A percentile compares a stretch with the other conserved stretches of the same genome.
These are phyloP conservation scores for Colletotrichum lentis DNA, from an alignment of 2,329 filamentous ascomycete species.

Conservation along the genomic window DNA sequence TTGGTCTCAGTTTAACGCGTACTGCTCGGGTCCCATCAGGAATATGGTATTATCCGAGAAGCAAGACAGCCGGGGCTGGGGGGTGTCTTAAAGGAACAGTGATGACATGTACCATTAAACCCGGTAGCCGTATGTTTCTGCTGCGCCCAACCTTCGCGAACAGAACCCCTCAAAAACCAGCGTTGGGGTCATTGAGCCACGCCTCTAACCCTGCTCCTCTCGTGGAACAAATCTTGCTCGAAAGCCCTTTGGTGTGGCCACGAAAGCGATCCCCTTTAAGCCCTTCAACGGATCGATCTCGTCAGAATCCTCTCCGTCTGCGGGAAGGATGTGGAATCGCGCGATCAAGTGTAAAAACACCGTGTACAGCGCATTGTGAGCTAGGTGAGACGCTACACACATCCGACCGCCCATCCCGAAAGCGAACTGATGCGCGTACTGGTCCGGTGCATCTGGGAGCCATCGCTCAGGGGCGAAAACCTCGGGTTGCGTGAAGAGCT, in stretches of 20 bases:
- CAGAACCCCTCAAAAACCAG: background rate
- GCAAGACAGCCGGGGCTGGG: too few species aligned
- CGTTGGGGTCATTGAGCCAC: conserved; percentile 10
- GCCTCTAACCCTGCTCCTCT: conserved; percentile 6
- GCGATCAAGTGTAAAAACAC: conserved; percentile 60
- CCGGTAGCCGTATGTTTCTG: too few species aligned
- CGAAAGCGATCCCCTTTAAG: conserved; percentile 46
- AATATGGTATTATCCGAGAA: too few species aligned
- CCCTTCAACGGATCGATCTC: conserved; percentile 35
- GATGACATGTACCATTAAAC: background rate
- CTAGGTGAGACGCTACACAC: conserved; percentile 63
- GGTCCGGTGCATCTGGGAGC: conserved; percentile 45
- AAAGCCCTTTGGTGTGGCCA: conserved; percentile 35
- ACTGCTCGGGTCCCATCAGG: too few species aligned
- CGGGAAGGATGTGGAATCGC: conserved; percentile 55
- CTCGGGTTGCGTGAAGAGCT: conserved; percentile 70
- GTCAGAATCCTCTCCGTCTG: conserved; percentile 18
- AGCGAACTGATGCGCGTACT: conserved; percentile 56
- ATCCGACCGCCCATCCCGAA: conserved; percentile 64
- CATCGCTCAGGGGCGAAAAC: conserved; percentile 62
- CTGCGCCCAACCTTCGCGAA: background rate
- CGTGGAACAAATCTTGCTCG: conserved; percentile 37
- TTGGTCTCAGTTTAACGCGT: too few species aligned
- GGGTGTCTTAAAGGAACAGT: background rate
- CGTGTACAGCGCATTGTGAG: conserved; percentile 61